Percentiles rank a stretch among this genome's conserved stretches.
These are phyloP conservation scores for Radiomyces spectabilis DNA, from an alignment of 192 early-diverging fungal species.

Conservation along the genomic window DNA sequence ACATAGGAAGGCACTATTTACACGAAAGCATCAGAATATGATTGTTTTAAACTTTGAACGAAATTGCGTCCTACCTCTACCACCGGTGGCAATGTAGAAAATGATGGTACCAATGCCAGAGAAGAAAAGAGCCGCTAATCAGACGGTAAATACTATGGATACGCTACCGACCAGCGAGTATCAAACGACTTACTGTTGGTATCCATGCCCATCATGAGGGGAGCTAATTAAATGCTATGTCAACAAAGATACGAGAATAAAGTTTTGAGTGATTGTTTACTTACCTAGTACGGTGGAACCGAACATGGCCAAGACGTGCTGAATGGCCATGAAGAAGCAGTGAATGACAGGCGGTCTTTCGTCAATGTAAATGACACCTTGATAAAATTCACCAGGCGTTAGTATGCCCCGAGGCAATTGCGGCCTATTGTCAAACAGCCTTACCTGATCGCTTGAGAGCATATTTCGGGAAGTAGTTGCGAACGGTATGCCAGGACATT, in stretches of 20 bases:
- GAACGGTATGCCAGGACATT: not conserved
- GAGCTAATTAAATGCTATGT: conserved; percentile 13
- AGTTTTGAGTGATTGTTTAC: not conserved
- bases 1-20: conserved; percentile 42
- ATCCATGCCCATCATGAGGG: conserved; percentile 34
- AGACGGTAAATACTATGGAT: not conserved
- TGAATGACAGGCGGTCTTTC: conserved; percentile 31
- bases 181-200: conserved; percentile 26
- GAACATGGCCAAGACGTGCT: conserved; percentile 55
- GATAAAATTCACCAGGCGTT: not conserved
- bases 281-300: conserved; percentile 44
- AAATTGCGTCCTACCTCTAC: conserved; percentile 16
- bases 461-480: conserved; percentile 29
- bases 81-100: conserved; percentile 45
- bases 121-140: conserved; percentile 39
- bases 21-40: not conserved
- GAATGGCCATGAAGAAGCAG: conserved; percentile 35
- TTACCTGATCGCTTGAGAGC: conserved; percentile 22
- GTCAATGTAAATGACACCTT: conserved; percentile 26
- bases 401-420: not conserved
- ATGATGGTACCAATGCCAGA: conserved; percentile 46
- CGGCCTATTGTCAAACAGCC: not conserved
- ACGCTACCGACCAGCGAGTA: not conserved
- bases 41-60: not conserved
- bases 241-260: not conserved